Evolutionary conservation across 306 rosid genomes (phyloP).

Genomic region (Adenanthera pavonina): DNA sequence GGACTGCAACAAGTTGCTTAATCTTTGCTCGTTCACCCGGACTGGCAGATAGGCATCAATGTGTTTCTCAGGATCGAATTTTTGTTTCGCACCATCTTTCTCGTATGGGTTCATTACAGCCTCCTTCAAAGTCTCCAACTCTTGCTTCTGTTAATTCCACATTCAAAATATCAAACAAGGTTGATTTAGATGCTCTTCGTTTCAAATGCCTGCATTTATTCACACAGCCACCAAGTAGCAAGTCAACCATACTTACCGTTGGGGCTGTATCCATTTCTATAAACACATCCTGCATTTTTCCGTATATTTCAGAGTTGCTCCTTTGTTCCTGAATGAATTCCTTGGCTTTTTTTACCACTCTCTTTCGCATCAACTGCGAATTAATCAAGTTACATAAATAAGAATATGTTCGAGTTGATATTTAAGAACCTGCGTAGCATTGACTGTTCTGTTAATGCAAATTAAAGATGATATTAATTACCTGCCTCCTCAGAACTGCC

Average conservation of each 20-base stretch:
- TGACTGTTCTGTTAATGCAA: neutral
- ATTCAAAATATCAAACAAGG: neutral
- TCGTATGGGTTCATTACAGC: conserved; percentile 3
- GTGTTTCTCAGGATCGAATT: conserved; percentile 67
- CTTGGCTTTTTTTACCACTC: conserved; percentile 2
- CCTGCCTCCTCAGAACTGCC: conserved; percentile 21
- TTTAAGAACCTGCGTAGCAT: neutral
- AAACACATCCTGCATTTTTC: conserved; percentile 25
- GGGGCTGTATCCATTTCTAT: conserved; percentile 28
- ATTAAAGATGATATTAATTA: neutral
- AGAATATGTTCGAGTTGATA: neutral
- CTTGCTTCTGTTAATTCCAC: neutral
- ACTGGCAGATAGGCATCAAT: conserved; percentile 63
- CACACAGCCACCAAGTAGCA: neutral
- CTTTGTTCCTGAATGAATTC: neutral
- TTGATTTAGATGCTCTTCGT: neutral
- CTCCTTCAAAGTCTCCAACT: conserved; percentile 23
- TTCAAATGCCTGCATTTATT: neutral
- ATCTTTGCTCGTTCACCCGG: conserved; percentile 70
- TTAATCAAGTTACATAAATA: neutral
- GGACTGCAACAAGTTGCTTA: conserved; percentile 66
- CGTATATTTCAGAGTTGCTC: conserved; percentile 19
- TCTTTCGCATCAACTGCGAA: conserved; percentile 1
- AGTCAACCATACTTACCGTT: conserved; percentile 6
- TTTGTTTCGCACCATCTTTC: neutral